phyloP scores from a whole-genome alignment of 768 basidiomycete species.

The Russula dissimulans region DNA sequence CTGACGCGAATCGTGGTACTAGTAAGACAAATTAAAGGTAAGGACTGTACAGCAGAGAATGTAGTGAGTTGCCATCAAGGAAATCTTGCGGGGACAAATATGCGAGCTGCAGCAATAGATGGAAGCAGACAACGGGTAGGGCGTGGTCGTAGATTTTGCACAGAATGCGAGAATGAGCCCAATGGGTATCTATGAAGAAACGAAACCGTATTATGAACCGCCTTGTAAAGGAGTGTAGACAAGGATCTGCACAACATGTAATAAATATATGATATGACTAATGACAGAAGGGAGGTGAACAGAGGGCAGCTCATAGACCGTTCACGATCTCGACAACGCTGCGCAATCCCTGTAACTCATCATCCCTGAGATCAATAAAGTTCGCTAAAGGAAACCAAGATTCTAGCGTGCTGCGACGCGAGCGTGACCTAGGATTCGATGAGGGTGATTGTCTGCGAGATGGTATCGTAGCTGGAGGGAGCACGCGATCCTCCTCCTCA shows the following conservation, averaged over 20 bases:
- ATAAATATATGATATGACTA: not conserved
- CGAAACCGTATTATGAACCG: not conserved
- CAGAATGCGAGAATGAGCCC: not conserved
- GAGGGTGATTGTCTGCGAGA: not conserved
- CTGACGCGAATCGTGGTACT: too few relatives aligned
- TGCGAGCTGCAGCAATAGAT: not conserved
- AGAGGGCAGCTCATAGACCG: not conserved
- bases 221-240: not conserved
- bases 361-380: slow-evolving; percentile 55
- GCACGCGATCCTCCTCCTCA: slow-evolving; percentile 16
- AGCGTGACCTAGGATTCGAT: slow-evolving; percentile 22
- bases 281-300: not conserved
- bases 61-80: not conserved
- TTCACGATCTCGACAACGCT: slow-evolving; percentile 50
- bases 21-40: not conserved
- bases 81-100: not conserved
- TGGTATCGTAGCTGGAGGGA: not conserved
- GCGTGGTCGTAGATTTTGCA: not conserved
- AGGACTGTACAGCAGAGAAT: not conserved
- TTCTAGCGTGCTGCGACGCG: slow-evolving; percentile 36
- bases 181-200: not conserved
- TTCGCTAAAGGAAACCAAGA: slow-evolving; percentile 50
- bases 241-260: slow-evolving; percentile 1
- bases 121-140: not conserved
- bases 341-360: slow-evolving; percentile 43